phyloP scores from a whole-genome alignment of 225 moss, liverwort and hornwort genomes.

The Takakia lepidozioides region DNA sequence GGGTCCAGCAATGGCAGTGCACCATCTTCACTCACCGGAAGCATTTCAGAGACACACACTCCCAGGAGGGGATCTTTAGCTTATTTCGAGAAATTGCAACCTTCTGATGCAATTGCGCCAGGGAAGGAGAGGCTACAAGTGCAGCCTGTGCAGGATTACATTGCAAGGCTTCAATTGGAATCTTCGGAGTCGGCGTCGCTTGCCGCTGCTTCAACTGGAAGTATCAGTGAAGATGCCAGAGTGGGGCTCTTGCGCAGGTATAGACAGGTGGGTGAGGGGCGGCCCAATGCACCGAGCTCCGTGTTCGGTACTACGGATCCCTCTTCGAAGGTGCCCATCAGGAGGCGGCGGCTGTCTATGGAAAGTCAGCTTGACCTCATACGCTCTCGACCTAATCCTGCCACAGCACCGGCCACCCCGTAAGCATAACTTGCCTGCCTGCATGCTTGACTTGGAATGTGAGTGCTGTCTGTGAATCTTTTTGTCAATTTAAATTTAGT shows the following conservation, averaged over 20 bases:
- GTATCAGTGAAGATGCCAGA: conserved; percentile 11
- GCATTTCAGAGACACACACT: not conserved
- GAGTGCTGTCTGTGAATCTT: not conserved
- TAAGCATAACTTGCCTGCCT: conserved; percentile 5
- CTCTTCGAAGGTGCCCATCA: conserved; percentile 1
- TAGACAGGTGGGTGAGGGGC: conserved; percentile 4
- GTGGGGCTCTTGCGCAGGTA: not conserved
- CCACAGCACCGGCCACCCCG: conserved; percentile 2
- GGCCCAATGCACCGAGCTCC: conserved; percentile 4
- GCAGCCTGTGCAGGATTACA: no score
- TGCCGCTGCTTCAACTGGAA: conserved; percentile 12
- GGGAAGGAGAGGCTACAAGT: no score
- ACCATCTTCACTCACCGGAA: not conserved
- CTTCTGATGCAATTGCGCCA: no score
- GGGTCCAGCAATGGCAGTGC: not conserved
- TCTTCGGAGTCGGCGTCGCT: not conserved
- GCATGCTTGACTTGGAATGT: not conserved
- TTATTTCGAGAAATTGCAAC: conserved; percentile 1
- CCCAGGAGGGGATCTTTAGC: conserved; percentile 1
- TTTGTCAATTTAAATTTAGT: no score
- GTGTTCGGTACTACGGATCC: conserved; percentile 15
- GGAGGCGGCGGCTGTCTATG: conserved; percentile 30
- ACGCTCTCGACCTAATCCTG: conserved; percentile 11
- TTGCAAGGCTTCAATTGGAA: not conserved
- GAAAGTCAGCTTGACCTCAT: conserved; percentile 40